Conservation (phyloP, 768 basidiomycete species). For the Trametes maxima region DNA sequence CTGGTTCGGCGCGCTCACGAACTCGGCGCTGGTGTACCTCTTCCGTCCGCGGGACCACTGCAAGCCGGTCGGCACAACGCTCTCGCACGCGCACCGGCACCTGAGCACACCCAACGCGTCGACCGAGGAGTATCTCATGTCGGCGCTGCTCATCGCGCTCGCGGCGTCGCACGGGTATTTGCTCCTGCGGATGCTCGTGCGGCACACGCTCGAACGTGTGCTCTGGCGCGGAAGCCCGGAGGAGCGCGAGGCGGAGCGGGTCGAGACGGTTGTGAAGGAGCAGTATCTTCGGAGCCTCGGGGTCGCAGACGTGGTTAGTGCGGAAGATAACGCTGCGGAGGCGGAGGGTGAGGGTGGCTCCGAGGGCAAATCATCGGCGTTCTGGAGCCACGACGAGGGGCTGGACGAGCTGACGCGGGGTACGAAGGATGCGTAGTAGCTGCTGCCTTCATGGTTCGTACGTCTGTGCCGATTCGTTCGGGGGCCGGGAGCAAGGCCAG, state of each 20-base stretch:
- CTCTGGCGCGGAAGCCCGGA: conserved; percentile 78
- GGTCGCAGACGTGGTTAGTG: conserved; percentile 29
- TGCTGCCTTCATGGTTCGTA: too few relatives aligned
- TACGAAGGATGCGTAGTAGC: conserved; percentile 50
- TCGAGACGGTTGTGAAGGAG: conserved; percentile 57
- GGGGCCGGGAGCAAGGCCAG: not conserved
- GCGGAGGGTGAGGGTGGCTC: conserved; percentile 21
- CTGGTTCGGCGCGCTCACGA: conserved; percentile 88
- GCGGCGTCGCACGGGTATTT: conserved; percentile 88
- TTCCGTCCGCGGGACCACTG: conserved; percentile 58
- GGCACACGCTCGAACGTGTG: conserved; percentile 72
- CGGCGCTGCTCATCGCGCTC: conserved; percentile 58
- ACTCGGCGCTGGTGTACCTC: conserved; percentile 88
- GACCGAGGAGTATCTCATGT: conserved; percentile 30
- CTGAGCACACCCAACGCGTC: conserved; percentile 17
- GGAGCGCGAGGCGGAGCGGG: conserved; percentile 54
- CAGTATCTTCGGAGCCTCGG: conserved; percentile 40
- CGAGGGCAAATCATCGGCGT: conserved; percentile 39
- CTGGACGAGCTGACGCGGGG: conserved; percentile 68
- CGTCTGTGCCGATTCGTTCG: too few relatives aligned
- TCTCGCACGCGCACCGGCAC: conserved; percentile 28
- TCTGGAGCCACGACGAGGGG: conserved; percentile 78
- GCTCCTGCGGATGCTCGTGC: conserved; percentile 58
- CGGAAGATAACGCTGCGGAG: conserved; percentile 25
- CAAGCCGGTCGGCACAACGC: conserved; percentile 31